These are phyloP conservation scores for Monilinia fructicola DNA, from an alignment of 2,329 filamentous ascomycete species.

Conservation along the genomic window DNA sequence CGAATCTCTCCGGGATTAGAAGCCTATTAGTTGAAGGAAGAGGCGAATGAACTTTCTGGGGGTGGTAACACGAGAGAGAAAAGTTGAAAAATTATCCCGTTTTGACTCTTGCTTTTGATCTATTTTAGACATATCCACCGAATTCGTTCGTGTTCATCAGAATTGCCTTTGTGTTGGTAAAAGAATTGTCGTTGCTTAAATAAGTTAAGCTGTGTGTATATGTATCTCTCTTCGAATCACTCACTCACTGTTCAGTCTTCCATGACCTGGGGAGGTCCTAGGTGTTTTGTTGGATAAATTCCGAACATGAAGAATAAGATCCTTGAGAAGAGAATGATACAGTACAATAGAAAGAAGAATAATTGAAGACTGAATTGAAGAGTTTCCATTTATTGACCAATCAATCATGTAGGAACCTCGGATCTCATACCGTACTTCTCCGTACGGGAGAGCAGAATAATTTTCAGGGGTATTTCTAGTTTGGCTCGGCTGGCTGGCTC, in stretches of 20 bases:
- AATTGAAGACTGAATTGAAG: background rate
- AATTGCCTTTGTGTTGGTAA: background rate
- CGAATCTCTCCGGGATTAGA: background rate
- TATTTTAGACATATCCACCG: background rate
- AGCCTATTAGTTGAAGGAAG: background rate
- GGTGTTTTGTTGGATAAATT: too few species aligned
- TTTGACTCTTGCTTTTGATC: background rate
- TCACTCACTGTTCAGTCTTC: too few species aligned
- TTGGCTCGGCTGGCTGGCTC: background rate
- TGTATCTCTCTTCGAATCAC: too few species aligned
- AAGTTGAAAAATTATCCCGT: background rate
- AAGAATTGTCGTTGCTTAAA: background rate
- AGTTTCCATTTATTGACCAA: background rate
- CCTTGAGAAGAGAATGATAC: too few species aligned
- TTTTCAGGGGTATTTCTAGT: conserved; percentile 8
- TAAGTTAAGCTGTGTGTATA: too few species aligned
- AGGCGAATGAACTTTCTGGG: background rate
- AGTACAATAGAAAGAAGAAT: too few species aligned
- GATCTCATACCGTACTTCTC: background rate
- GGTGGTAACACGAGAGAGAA: background rate
- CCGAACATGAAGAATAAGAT: too few species aligned
- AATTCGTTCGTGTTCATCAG: background rate
- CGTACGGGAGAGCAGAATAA: too few species aligned
- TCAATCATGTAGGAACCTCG: background rate
- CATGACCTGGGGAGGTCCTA: too few species aligned